phyloP scores from a whole-genome alignment of 305 asterid genomes.

The Striga hermonthica region DNA sequence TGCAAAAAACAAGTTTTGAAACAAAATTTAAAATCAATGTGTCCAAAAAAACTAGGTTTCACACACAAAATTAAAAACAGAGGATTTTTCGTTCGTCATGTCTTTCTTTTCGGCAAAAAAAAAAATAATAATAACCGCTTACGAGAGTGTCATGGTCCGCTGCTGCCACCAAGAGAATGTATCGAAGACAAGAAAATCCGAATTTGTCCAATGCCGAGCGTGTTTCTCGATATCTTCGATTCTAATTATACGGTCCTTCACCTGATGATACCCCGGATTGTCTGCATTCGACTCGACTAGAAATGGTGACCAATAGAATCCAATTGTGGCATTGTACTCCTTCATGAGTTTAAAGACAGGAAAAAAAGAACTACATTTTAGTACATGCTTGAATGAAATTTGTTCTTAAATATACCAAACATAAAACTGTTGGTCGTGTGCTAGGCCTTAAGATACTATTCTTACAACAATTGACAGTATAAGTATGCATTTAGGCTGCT shows the following conservation, averaged over 20 bases:
- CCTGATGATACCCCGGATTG: slow-evolving; percentile 37
- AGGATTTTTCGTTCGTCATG: too few species aligned
- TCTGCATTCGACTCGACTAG: slow-evolving; percentile 79
- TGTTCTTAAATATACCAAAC: too few species aligned
- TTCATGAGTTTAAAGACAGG: slow-evolving; percentile 2
- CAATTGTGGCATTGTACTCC: slow-evolving; percentile 66
- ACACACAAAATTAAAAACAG: too few species aligned
- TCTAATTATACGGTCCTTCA: slow-evolving; percentile 40
- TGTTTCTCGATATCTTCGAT: slow-evolving; percentile 58
- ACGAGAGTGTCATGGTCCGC: slow-evolving; percentile 51
- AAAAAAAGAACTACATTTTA: not conserved
- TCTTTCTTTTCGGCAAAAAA: too few species aligned
- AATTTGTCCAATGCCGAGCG: slow-evolving; percentile 58
- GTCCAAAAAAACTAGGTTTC: too few species aligned
- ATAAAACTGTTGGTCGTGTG: too few species aligned
- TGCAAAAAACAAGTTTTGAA: too few species aligned
- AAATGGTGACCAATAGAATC: slow-evolving; percentile 75
- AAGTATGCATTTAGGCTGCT: too few species aligned
- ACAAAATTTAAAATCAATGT: too few species aligned
- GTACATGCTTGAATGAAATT: too few species aligned
- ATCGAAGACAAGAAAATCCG: slow-evolving; percentile 62
- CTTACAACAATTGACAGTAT: not conserved
- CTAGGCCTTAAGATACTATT: too few species aligned
- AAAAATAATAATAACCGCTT: slow-evolving; percentile 28
- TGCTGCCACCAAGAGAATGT: slow-evolving; percentile 72